A percentile compares a stretch with the other conserved stretches of the same genome.
These are phyloP conservation scores for Colletotrichum eleusines DNA, from an alignment of 2,329 filamentous ascomycete species.

Conservation along the genomic window DNA sequence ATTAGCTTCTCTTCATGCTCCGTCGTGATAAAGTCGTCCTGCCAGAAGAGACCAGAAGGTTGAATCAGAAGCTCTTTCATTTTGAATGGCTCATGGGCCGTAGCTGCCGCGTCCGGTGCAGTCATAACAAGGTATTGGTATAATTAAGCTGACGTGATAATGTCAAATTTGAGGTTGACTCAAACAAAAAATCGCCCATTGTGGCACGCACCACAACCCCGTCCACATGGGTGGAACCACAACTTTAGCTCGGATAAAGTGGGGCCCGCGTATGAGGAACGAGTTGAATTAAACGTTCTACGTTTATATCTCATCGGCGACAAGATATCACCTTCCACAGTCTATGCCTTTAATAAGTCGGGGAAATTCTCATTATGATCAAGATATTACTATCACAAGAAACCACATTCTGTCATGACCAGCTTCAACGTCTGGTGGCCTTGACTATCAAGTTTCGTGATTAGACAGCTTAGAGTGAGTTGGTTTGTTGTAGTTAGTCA, in stretches of 20 bases:
- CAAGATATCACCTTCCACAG: background rate
- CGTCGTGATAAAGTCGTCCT: constrained; percentile 60
- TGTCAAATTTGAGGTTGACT: background rate
- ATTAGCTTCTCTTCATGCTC: constrained; percentile 60
- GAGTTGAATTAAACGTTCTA: background rate
- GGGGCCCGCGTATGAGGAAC: background rate
- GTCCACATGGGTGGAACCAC: background rate
- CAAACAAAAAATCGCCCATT: background rate
- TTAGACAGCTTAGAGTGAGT: too few relatives aligned
- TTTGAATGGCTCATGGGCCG: background rate
- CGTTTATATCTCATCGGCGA: too few relatives aligned
- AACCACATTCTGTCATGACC: accelerated
- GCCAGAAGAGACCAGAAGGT: constrained; percentile 57
- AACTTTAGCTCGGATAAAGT: background rate
- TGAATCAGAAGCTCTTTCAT: constrained; percentile 45
- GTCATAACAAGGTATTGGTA: background rate
- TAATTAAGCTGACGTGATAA: background rate
- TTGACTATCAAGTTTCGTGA: too few relatives aligned
- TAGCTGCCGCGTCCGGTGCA: background rate
- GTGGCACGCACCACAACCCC: background rate
- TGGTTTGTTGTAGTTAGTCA: too few relatives aligned
- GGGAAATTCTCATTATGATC: background rate
- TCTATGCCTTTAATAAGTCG: background rate
- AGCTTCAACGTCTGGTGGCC: too few relatives aligned
- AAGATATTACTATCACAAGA: too few relatives aligned